These are phyloP conservation scores for Schwanniomyces vanrijiae DNA, from an alignment of 805 yeast species.

Conservation along the genomic window DNA sequence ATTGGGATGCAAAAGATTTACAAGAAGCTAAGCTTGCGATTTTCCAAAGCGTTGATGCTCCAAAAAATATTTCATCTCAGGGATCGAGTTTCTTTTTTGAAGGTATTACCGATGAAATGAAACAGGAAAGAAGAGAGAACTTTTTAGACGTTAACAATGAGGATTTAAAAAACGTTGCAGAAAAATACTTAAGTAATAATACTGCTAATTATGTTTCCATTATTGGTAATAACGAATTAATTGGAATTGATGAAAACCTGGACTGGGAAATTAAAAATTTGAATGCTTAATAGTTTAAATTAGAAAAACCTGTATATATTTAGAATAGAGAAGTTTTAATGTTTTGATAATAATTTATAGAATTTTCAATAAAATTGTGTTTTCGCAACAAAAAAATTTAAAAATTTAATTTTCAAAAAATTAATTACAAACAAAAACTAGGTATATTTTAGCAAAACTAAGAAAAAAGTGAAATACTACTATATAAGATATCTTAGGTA, in stretches of 20 bases:
- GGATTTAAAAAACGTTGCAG: constrained; percentile 67
- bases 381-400: too few species aligned
- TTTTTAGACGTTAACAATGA: constrained; percentile 63
- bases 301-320: not conserved
- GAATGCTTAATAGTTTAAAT: constrained; percentile 1
- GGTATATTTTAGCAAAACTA: too few species aligned
- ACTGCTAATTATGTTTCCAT: constrained; percentile 35
- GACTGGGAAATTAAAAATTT: constrained; percentile 17
- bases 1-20: constrained; percentile 63
- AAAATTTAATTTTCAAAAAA: too few species aligned
- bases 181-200: constrained; percentile 52
- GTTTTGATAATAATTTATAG: too few species aligned
- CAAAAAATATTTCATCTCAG: constrained; percentile 76
- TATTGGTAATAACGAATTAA: constrained; percentile 41
- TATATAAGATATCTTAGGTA: too few species aligned
- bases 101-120: constrained; percentile 74
- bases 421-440: too few species aligned
- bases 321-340: not conserved
- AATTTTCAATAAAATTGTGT: too few species aligned
- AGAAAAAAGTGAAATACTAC: too few species aligned
- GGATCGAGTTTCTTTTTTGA: constrained; percentile 66
- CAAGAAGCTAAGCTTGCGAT: constrained; percentile 89
- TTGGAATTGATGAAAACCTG: constrained; percentile 16
- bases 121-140: constrained; percentile 75
- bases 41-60: constrained; percentile 91